Conservation (phyloP, 2,329 filamentous ascomycete species). For the Orbilia blumenaviensis region DNA sequence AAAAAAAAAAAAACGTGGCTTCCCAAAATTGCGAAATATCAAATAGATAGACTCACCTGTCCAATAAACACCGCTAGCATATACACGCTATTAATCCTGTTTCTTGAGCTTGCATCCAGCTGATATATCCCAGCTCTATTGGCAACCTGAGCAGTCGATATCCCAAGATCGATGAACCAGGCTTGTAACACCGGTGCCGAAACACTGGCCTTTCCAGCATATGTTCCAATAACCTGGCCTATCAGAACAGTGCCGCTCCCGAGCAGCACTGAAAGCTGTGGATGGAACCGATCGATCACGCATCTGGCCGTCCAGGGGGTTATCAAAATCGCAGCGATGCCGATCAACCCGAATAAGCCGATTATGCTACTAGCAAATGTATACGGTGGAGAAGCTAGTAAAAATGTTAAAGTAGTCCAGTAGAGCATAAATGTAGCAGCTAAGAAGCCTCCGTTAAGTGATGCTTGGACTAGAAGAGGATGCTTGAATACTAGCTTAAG, state of each 20-base stretch:
- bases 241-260: conserved; percentile 69
- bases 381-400: conserved; percentile 76
- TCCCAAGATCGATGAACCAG: conserved; percentile 74
- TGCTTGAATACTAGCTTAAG: conserved; percentile 71
- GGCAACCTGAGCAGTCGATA: conserved; percentile 77
- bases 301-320: conserved; percentile 75
- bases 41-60: conserved; percentile 70
- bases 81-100: conserved; percentile 81
- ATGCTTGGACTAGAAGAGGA: conserved; percentile 75
- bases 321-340: conserved; percentile 73
- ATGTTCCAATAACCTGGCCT: conserved; percentile 74
- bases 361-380: conserved; percentile 73
- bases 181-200: conserved; percentile 78
- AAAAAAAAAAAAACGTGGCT: not conserved
- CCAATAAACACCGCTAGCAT: conserved; percentile 80
- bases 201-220: conserved; percentile 71
- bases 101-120: conserved; percentile 75
- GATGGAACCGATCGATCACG: conserved; percentile 75
- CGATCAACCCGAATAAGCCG: conserved; percentile 81
- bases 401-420: conserved; percentile 82
- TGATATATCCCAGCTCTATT: conserved; percentile 76
- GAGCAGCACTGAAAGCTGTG: conserved; percentile 73
- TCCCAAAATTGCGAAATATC: not conserved
- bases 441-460: conserved; percentile 72
- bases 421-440: conserved; percentile 72